Conservation (phyloP, 2,329 filamentous ascomycete genomes). For the Ascochyta viciae-villosae region DNA sequence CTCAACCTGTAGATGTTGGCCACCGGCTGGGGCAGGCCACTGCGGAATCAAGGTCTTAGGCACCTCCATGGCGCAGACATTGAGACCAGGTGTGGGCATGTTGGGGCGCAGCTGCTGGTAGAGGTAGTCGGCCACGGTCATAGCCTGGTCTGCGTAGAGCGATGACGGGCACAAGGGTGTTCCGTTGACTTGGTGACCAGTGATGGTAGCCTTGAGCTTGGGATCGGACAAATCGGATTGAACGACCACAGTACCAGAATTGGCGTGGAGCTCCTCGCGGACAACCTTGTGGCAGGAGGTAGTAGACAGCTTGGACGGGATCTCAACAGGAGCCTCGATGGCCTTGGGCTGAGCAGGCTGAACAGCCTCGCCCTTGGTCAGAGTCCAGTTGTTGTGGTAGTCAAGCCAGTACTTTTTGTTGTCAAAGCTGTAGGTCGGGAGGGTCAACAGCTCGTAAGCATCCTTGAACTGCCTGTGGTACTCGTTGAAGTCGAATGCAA, state of each 20-base stretch:
- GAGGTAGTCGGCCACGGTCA: conserved; percentile 71
- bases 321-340: conserved; percentile 45
- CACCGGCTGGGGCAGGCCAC: conserved; percentile 55
- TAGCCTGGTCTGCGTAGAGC: conserved; percentile 69
- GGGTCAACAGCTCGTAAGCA: conserved; percentile 65
- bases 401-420: conserved; percentile 76
- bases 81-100: conserved; percentile 63
- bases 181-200: conserved; percentile 73
- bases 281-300: conserved; percentile 71
- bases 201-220: conserved; percentile 67
- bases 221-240: conserved; percentile 71
- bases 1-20: conserved; percentile 68
- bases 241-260: conserved; percentile 66
- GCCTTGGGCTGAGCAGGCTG: conserved; percentile 50
- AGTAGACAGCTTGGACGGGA: conserved; percentile 65
- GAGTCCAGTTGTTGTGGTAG: conserved; percentile 74
- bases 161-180: conserved; percentile 70
- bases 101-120: conserved; percentile 69
- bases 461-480: conserved; percentile 69
- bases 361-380: conserved; percentile 70
- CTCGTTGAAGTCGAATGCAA: conserved; percentile 74
- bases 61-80: conserved; percentile 72
- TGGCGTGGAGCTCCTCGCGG: conserved; percentile 67
- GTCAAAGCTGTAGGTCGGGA: conserved; percentile 74
- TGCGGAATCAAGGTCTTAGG: conserved; percentile 72